Conservation (phyloP, 768 basidiomycete species). For the Tricholoma hemisulphureum region DNA sequence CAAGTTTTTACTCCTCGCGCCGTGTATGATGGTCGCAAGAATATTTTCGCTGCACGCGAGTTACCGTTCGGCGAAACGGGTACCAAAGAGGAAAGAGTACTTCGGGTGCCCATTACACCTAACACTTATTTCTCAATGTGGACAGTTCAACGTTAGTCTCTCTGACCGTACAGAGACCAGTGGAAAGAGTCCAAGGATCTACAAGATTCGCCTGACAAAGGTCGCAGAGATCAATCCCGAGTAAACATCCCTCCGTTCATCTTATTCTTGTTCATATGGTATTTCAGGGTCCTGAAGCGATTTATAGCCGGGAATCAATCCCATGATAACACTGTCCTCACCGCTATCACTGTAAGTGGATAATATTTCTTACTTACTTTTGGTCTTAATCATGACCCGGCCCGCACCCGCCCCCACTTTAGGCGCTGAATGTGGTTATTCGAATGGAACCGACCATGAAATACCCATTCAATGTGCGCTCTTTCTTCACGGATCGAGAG, state of each 20-base stretch:
- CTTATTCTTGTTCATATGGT: neutral
- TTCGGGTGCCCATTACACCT: neutral
- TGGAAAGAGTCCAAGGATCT: constrained; percentile 56
- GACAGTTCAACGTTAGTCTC: constrained; percentile 64
- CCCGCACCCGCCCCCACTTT: neutral
- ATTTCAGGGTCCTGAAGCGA: constrained; percentile 50
- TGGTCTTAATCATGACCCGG: neutral
- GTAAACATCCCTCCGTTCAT: constrained; percentile 27
- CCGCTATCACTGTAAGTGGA: constrained; percentile 59
- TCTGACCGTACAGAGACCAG: constrained; percentile 35
- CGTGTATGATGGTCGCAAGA: constrained; percentile 81
- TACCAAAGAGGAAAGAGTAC: constrained; percentile 48
- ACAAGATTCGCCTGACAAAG: constrained; percentile 60
- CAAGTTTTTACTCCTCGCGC: constrained; percentile 71
- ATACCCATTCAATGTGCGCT: constrained; percentile 70
- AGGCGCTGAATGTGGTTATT: constrained; percentile 72
- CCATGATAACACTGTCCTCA: constrained; percentile 61
- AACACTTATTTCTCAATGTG: neutral
- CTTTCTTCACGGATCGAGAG: constrained; percentile 64
- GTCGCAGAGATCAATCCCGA: constrained; percentile 58
- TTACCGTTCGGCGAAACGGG: constrained; percentile 56
- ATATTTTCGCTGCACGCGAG: constrained; percentile 59
- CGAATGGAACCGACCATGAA: constrained; percentile 66
- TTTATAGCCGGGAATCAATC: constrained; percentile 61
- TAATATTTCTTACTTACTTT: neutral